Conservation (phyloP, 352 stramenopile genomes). For the Globisporangium middletonii region DNA sequence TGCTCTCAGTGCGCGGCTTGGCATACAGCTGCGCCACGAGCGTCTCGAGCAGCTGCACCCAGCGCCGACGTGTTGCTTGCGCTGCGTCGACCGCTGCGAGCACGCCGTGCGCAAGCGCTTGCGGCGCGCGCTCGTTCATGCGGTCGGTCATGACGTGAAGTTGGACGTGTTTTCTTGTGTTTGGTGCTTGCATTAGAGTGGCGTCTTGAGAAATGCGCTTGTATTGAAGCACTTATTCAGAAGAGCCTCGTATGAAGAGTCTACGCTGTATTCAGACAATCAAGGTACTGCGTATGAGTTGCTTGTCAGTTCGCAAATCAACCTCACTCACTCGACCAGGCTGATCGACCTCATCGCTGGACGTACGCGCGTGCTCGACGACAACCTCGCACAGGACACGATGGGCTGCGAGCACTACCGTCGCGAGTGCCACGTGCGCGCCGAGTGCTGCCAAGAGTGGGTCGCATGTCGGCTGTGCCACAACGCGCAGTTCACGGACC, state of each 20-base stretch:
- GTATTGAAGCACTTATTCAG: neutral
- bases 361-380: too few relatives aligned
- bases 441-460: constrained; percentile 70
- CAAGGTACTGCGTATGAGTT: too few relatives aligned
- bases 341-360: neutral
- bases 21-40: constrained; percentile 20
- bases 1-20: constrained; percentile 36
- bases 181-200: neutral
- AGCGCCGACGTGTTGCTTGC: constrained; percentile 16
- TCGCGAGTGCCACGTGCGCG: constrained; percentile 58
- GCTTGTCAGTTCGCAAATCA: neutral
- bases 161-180: too few relatives aligned
- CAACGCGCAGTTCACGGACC: constrained; percentile 42
- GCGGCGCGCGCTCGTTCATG: neutral
- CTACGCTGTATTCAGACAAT: too few relatives aligned
- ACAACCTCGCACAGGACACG: neutral
- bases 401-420: constrained; percentile 52
- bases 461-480: constrained; percentile 73
- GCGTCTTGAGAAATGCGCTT: neutral
- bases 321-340: neutral
- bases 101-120: constrained; percentile 3
- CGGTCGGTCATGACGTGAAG: neutral
- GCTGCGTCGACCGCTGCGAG: constrained; percentile 15
- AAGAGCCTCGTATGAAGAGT: too few relatives aligned
- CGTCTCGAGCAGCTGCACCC: constrained; percentile 13